These are phyloP conservation scores for Debaryomyces prosopidis DNA, from an alignment of 805 yeast species.

Conservation along the genomic window DNA sequence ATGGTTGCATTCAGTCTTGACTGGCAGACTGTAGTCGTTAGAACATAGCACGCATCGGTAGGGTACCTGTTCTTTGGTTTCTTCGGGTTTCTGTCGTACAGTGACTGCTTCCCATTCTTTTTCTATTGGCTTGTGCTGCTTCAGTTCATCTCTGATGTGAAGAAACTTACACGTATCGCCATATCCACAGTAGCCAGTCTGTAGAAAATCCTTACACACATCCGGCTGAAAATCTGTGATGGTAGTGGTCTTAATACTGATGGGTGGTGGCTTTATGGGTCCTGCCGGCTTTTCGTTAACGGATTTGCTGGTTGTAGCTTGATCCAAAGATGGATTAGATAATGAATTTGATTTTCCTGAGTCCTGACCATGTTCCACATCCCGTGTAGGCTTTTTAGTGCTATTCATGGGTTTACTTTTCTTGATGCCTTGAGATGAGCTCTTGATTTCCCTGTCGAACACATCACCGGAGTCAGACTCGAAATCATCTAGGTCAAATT, in stretches of 20 bases:
- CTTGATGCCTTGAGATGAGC: constrained; percentile 5
- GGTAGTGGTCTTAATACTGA: constrained; percentile 60
- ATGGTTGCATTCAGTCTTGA: constrained; percentile 63
- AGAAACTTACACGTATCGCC: constrained; percentile 96
- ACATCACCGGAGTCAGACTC: not conserved
- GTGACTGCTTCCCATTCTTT: constrained; percentile 67
- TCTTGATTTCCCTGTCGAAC: not conserved
- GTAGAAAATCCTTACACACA: constrained; percentile 86
- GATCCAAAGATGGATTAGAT: constrained; percentile 1
- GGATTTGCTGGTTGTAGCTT: not conserved
- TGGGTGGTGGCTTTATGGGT: constrained; percentile 30
- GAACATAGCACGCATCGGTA: constrained; percentile 66
- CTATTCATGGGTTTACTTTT: constrained; percentile 3
- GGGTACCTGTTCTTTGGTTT: constrained; percentile 36
- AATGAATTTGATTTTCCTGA: not conserved
- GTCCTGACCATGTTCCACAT: not conserved
- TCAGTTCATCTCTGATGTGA: constrained; percentile 85
- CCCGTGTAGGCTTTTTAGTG: not conserved
- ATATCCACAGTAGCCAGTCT: constrained; percentile 94
- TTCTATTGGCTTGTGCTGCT: constrained; percentile 62
- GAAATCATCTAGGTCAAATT: constrained; percentile 3
- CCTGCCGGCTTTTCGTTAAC: constrained; percentile 4
- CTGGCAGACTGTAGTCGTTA: constrained; percentile 52
- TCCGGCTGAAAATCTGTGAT: constrained; percentile 88
- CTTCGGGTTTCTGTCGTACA: constrained; percentile 7